Evolutionary conservation across 805 yeast species (phyloP).

Genomic region (Wickerhamomyces hampshirensis): DNA sequence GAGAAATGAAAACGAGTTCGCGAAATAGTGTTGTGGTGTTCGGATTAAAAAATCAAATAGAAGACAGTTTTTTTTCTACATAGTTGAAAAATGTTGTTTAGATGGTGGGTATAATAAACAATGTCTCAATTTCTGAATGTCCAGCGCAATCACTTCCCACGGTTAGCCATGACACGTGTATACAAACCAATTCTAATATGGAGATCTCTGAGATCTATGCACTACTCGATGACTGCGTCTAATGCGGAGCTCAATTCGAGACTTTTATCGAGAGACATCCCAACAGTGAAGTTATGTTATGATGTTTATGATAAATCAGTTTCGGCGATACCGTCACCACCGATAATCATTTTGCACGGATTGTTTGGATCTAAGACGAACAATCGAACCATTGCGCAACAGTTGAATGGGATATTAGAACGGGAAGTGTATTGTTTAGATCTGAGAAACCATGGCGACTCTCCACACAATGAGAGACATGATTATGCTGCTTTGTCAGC

Average conservation of each 20-base stretch:
- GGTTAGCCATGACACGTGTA: no score
- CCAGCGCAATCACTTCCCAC: no score
- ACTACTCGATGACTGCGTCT: background rate
- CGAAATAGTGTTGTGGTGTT: no score
- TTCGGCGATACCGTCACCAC: conserved; percentile 34
- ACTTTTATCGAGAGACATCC: conserved; percentile 32
- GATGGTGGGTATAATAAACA: no score
- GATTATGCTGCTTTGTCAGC: conserved; percentile 80
- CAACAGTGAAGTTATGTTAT: conserved; percentile 49
- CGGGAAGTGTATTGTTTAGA: conserved; percentile 70
- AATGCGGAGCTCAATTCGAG: conserved; percentile 22
- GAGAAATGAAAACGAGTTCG: no score
- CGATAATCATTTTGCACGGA: conserved; percentile 82
- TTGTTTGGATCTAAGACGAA: conserved; percentile 82
- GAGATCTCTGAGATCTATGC: no score
- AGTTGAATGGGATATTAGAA: conserved; percentile 39
- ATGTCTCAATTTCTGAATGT: no score
- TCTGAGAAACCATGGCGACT: conserved; percentile 87
- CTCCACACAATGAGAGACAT: conserved; percentile 69
- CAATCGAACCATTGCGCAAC: conserved; percentile 72
- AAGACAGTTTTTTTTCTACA: no score
- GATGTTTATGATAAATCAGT: conserved; percentile 39
- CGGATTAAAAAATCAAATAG: no score
- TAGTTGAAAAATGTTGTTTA: no score
- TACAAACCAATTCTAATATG: no score